Base-by-base conservation (phyloP, 2,329 filamentous ascomycete species). In the Phoma sp. region DNA sequence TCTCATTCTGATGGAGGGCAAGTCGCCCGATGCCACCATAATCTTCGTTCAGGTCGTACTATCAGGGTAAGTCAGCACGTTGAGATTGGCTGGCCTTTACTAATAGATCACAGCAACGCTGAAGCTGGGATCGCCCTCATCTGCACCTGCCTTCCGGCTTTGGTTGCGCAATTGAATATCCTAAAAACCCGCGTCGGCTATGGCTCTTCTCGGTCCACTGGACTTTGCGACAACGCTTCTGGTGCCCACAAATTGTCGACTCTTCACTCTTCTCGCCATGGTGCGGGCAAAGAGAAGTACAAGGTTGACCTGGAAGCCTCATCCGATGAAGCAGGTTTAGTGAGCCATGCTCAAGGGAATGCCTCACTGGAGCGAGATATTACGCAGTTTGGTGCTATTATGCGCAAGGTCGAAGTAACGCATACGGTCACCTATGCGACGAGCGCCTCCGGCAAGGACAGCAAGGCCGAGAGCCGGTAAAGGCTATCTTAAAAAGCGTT, bases 71-170 rank as follows among this genome's bases (percentile, higher is more conserved):
- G 49, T 46, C 29, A 21, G 2, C 18, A 6, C 6, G 10, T 12
- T 40, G n/a, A n/a, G n/a, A n/a, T n/a, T n/a, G n/a, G n/a, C n/a
- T n/a, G n/a, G n/a, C n/a, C n/a, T n/a, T n/a, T n/a, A n/a, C 45
- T 57, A 38, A 57, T 17, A 21, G 7, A 5, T 14, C 2, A 29
- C 26, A 61, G 59, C n/a, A 61, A 54, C 23, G 59, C 59, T 6
- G 59, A 61, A 46, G 53, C 53, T 7, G 50, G 52, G 2, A 61
- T 55, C 26, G 59, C 53, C 17, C 25, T 61, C 11, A 59, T 61
- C 11, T 61, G 59, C 26, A 55, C 57, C 7, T 61, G 59, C 17
- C 36, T 61, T 11, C 59, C 59, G 9, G 45, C 47, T 5, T 45
- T 54, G n/a, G 47, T 53, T 11, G 43, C 51, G 12, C 58, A 58